Evolutionary conservation across 1,139 yeast species (phyloP).

Genomic region (Yamadazyma oceani): DNA sequence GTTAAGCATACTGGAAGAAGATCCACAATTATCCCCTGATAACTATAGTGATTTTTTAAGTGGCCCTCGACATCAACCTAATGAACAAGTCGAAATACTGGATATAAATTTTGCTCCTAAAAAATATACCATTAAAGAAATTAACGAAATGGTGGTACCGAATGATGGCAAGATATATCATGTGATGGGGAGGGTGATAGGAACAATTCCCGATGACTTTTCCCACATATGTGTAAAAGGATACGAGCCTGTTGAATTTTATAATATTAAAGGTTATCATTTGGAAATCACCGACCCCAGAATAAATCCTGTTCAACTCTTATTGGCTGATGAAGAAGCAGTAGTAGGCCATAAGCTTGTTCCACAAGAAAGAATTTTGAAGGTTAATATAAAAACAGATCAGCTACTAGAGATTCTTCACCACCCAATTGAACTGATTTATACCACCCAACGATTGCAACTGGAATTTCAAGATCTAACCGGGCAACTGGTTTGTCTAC

Average conservation of each 20-base stretch:
- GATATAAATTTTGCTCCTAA: too few relatives aligned
- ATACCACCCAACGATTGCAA: slow-evolving; percentile 16
- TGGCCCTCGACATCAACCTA: too few relatives aligned
- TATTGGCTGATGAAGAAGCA: slow-evolving; percentile 17
- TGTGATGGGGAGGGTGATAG: slow-evolving; percentile 20
- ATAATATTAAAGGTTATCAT: slow-evolving; percentile 7
- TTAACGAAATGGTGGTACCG: slow-evolving; percentile 5
- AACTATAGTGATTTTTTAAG: slow-evolving; percentile 1
- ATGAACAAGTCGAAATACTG: too few relatives aligned
- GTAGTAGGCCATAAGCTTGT: slow-evolving; percentile 10
- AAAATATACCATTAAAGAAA: slow-evolving; percentile 2
- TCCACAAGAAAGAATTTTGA: slow-evolving; percentile 19
- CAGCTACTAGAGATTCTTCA: slow-evolving; percentile 19
- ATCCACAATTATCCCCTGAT: too few relatives aligned
- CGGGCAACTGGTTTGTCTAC: too few relatives aligned
- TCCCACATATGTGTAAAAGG: slow-evolving; percentile 26
- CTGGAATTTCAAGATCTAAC: too few relatives aligned
- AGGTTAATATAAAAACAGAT: slow-evolving; percentile 17
- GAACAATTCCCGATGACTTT: slow-evolving; percentile 25
- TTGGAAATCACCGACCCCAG: slow-evolving; percentile 24
- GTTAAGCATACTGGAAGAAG: too few relatives aligned
- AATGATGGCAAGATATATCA: slow-evolving; percentile 16
- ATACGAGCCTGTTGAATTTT: too few relatives aligned
- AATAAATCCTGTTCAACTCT: slow-evolving; percentile 22
- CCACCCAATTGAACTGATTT: slow-evolving; percentile 22